These are phyloP conservation scores for Dictyostelium intermedium DNA, from an alignment of 78 protist genomes.

Conservation along the genomic window DNA sequence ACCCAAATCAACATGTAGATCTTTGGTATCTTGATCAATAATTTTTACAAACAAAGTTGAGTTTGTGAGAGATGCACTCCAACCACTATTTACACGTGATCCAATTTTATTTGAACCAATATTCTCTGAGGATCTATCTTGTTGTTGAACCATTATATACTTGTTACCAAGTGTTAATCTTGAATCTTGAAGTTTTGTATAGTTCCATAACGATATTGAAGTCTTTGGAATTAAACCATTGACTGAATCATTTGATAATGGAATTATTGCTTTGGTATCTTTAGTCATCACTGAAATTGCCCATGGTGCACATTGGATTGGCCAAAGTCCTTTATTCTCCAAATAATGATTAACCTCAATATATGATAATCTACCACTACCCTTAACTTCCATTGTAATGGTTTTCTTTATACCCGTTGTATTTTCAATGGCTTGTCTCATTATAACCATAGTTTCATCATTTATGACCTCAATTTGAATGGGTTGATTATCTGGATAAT, in stretches of 20 bases:
- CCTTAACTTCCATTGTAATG: not conserved
- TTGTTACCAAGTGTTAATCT: constrained; percentile 1
- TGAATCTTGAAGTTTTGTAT: constrained; percentile 14
- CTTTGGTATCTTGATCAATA: not conserved
- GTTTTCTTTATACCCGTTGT: not conserved
- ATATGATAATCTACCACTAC: not conserved
- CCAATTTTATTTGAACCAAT: constrained; percentile 28
- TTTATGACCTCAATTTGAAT: not conserved
- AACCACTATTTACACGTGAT: constrained; percentile 26
- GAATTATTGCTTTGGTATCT: not conserved
- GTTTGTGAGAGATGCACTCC: constrained; percentile 1
- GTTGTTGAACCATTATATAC: constrained; percentile 4
- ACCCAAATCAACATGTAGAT: constrained; percentile 8
- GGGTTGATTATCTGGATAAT: constrained; percentile 16
- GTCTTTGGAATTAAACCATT: not conserved
- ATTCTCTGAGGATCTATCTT: not conserved
- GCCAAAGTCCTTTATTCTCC: not conserved
- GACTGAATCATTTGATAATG: not conserved
- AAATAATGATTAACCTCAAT: not conserved
- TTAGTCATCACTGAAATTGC: constrained; percentile 8
- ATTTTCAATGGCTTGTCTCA: not conserved
- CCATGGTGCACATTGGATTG: constrained; percentile 37
- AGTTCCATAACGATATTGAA: constrained; percentile 30
- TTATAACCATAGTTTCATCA: not conserved
- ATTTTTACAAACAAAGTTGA: constrained; percentile 10